Conservation (phyloP, 306 rosid species). For the Crotalaria pallida region DNA sequence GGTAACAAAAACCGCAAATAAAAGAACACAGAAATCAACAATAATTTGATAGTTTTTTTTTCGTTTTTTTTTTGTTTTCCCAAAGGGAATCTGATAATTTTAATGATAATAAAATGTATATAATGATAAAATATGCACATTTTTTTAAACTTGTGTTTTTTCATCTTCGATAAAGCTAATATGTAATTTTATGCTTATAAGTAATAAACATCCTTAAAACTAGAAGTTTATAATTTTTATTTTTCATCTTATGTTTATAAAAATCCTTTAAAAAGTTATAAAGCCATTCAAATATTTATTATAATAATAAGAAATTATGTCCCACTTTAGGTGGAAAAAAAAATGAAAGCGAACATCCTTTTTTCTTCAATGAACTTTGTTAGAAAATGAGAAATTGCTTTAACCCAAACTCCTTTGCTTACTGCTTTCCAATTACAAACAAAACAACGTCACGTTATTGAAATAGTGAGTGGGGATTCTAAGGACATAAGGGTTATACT, state of each 20-base stretch:
- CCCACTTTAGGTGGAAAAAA: neutral
- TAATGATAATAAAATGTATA: no score
- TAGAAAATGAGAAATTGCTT: neutral
- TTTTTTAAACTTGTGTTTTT: no score
- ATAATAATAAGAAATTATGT: neutral
- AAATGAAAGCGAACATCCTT: neutral
- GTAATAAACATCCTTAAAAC: no score
- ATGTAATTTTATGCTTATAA: no score
- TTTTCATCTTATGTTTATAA: neutral
- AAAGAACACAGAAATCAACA: no score
- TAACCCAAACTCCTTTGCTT: neutral
- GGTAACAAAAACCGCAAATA: no score
- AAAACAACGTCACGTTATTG: neutral
- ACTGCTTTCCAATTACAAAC: neutral
- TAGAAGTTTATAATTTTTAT: no score
- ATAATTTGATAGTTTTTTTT: no score
- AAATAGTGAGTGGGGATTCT: constrained; percentile 20
- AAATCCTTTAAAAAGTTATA: neutral
- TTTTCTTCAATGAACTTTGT: neutral
- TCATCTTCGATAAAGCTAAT: no score
- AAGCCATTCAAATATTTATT: neutral
- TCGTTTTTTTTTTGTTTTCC: no score
- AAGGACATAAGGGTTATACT: neutral
- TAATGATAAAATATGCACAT: no score
- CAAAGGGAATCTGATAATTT: no score